Conservation (phyloP, 257 asterid species). For the Fraxinus pennsylvanica region DNA sequence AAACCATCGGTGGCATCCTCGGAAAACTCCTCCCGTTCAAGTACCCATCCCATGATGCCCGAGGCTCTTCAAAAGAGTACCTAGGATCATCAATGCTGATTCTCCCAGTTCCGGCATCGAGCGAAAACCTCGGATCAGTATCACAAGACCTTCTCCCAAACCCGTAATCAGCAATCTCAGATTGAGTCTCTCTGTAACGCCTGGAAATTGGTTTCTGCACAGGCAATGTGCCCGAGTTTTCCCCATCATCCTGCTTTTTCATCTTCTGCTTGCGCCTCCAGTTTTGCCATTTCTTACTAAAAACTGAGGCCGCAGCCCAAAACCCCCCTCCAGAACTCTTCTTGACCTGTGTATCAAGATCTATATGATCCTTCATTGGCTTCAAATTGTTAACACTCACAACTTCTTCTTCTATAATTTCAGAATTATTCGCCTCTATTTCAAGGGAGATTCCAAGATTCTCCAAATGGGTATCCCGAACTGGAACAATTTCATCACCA, state of each 20-base stretch:
- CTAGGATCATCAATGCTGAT: constrained; percentile 79
- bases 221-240: constrained; percentile 56
- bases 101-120: constrained; percentile 70
- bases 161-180: constrained; percentile 89
- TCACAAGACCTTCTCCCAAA: constrained; percentile 85
- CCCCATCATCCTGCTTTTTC: constrained; percentile 57
- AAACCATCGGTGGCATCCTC: constrained; percentile 73
- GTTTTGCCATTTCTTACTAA: constrained; percentile 86
- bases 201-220: constrained; percentile 68
- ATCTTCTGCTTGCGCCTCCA: constrained; percentile 87
- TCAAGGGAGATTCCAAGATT: constrained; percentile 35
- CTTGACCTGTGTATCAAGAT: constrained; percentile 58
- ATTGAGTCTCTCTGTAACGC: constrained; percentile 73
- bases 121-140: constrained; percentile 78
- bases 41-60: constrained; percentile 89
- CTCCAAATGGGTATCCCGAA: constrained; percentile 43
- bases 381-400: constrained; percentile 36
- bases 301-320: constrained; percentile 82
- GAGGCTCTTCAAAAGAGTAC: constrained; percentile 81
- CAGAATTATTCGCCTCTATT: constrained; percentile 40
- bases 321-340: constrained; percentile 67
- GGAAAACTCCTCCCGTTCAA: constrained; percentile 64
- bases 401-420: constrained; percentile 65
- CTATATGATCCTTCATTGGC: constrained; percentile 84
- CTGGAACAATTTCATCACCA: constrained; percentile 59